A percentile compares a stretch with the other conserved stretches of the same genome.
Evolutionary conservation across 495 filamentous ascomycete species (phyloP).

Genomic region (Aspergillus homomorphus): DNA sequence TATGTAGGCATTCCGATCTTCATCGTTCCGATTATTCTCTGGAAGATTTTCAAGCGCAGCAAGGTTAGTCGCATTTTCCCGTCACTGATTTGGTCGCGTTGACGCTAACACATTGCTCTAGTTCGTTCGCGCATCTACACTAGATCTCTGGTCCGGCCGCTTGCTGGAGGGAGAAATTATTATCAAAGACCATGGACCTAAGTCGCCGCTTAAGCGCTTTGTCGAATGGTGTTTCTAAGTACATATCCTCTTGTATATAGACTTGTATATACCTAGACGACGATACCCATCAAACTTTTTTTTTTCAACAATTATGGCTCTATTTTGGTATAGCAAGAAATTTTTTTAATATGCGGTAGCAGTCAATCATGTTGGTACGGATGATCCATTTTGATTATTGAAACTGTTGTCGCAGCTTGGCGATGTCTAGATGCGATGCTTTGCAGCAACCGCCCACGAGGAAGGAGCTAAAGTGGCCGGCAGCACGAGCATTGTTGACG

Average conservation of each 20-base stretch:
- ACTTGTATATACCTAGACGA: slow-evolving; percentile 15
- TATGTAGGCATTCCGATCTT: slow-evolving; percentile 58
- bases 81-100: background rate
- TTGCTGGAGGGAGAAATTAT: slow-evolving; percentile 36
- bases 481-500: slow-evolving; percentile 37
- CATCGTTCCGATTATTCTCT: slow-evolving; percentile 54
- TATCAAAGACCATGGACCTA: slow-evolving; percentile 16
- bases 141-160: slow-evolving; percentile 38
- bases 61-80: slow-evolving; percentile 20
- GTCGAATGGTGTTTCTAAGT: slow-evolving; percentile 32
- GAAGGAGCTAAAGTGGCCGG: slow-evolving; percentile 46
- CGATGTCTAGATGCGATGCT: slow-evolving; percentile 49
- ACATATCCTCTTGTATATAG: slow-evolving; percentile 18
- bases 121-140: slow-evolving; percentile 28
- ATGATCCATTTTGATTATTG: slow-evolving; percentile 9
- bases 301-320: background rate
- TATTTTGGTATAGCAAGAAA: background rate
- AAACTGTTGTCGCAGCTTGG: slow-evolving; percentile 37
- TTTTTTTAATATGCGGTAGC: too few relatives aligned
- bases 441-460: slow-evolving; percentile 64
- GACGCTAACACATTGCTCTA: slow-evolving; percentile 7
- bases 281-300: slow-evolving; percentile 9
- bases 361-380: too few relatives aligned
- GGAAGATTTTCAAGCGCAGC: slow-evolving; percentile 59
- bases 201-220: slow-evolving; percentile 25